phyloP scores from a whole-genome alignment of 306 rosid genomes.

The Lagenaria siceraria region DNA sequence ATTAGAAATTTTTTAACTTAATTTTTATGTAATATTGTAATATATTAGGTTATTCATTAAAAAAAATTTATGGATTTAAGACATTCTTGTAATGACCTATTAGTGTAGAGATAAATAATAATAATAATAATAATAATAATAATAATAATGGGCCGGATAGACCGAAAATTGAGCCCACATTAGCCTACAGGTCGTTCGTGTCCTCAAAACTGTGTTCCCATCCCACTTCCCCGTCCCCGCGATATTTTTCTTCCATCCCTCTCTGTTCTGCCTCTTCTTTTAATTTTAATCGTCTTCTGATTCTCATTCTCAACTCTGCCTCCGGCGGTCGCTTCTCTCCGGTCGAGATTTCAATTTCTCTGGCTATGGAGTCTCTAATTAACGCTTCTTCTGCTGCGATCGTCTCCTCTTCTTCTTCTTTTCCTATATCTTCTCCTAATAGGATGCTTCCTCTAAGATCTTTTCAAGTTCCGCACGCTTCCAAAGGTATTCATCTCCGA shows the following conservation, averaged over 20 bases:
- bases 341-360: not conserved
- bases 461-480: conserved; percentile 5
- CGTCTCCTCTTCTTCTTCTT: conserved; percentile 2
- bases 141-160: not conserved
- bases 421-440: not conserved
- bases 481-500: not conserved
- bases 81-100: too few species aligned
- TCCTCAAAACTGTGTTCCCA: not conserved
- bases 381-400: conserved; percentile 5
- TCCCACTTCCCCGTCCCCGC: not conserved
- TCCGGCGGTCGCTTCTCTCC: not conserved
- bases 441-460: not conserved
- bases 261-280: not conserved
- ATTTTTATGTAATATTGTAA: too few species aligned
- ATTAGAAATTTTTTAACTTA: too few species aligned
- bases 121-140: too few species aligned
- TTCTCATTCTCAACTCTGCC: not conserved
- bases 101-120: too few species aligned
- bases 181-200: not conserved
- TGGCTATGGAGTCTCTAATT: conserved; percentile 4
- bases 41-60: too few species aligned
- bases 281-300: not conserved
- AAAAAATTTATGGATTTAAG: too few species aligned
- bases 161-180: not conserved
- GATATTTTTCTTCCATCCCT: not conserved